Conservation (phyloP, 2,329 filamentous ascomycete species). For the Thermoascus crustaceus region DNA sequence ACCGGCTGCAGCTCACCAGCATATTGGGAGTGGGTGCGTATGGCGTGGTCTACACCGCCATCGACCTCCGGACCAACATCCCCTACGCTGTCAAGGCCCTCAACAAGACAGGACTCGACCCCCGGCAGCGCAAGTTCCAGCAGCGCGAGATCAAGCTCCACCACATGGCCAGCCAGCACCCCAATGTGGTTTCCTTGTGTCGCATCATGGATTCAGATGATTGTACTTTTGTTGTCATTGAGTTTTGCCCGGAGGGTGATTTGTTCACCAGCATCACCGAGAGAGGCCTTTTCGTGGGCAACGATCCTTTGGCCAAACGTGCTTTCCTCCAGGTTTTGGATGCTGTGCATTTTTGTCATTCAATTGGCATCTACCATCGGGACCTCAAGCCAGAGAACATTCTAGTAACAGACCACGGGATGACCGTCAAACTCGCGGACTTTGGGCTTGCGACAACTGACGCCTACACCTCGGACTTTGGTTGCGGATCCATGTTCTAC, state of each 20-base stretch:
- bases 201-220: slow-evolving; percentile 88
- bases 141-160: slow-evolving; percentile 88
- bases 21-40: slow-evolving; percentile 93
- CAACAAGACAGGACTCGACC: slow-evolving; percentile 86
- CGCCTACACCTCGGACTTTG: slow-evolving; percentile 81
- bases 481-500: slow-evolving; percentile 97
- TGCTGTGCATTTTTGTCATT: slow-evolving; percentile 92
- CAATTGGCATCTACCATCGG: slow-evolving; percentile 87
- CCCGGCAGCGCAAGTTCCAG: slow-evolving; percentile 81
- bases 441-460: slow-evolving; percentile 91
- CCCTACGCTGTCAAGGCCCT: slow-evolving; percentile 95
- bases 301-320: slow-evolving; percentile 77
- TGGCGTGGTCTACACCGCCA: slow-evolving; percentile 86
- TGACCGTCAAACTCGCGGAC: slow-evolving; percentile 90
- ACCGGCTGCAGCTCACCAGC: slow-evolving; percentile 71
- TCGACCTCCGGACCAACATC: slow-evolving; percentile 71
- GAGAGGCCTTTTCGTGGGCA: slow-evolving; percentile 82
- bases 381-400: slow-evolving; percentile 99
- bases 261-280: slow-evolving; percentile 97
- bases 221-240: slow-evolving; percentile 92
- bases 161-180: slow-evolving; percentile 77
- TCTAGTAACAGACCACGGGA: slow-evolving; percentile 77
- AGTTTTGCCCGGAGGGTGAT: slow-evolving; percentile 95
- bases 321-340: slow-evolving; percentile 94
- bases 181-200: slow-evolving; percentile 86